Evolutionary conservation across 148 eudicot species (phyloP).

Genomic region (Rhododendron vialii): DNA sequence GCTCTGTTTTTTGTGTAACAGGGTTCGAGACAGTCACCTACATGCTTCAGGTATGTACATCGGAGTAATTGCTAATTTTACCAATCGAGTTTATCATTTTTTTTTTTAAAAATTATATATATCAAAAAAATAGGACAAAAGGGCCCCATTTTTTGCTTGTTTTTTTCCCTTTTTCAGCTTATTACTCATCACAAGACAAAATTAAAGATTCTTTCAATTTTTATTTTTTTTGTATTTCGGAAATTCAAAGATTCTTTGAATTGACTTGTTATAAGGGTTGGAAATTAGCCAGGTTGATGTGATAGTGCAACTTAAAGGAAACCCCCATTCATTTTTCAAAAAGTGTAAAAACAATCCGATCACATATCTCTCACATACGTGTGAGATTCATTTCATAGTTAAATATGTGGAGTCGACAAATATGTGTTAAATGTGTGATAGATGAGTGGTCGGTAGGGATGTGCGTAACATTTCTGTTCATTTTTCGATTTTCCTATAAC

Average conservation of each 20-base stretch:
- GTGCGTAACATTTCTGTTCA: too few species aligned
- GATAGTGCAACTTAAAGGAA: background rate
- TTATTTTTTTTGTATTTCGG: too few species aligned
- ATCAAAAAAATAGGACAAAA: background rate
- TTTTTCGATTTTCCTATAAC: background rate
- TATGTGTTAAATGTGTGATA: too few species aligned
- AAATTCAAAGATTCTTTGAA: background rate
- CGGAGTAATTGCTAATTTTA: background rate
- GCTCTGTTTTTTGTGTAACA: constrained; percentile 22
- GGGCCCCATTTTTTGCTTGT: background rate
- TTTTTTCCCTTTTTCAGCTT: background rate
- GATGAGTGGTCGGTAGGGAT: too few species aligned
- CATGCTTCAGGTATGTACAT: constrained; percentile 65
- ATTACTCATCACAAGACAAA: background rate
- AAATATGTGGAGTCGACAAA: too few species aligned
- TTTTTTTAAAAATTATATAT: background rate
- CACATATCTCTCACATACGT: too few species aligned
- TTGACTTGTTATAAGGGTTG: background rate
- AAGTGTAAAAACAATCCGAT: too few species aligned
- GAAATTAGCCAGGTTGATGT: background rate
- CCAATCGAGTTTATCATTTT: background rate
- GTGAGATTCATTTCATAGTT: too few species aligned
- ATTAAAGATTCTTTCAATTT: background rate
- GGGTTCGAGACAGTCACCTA: constrained; percentile 95
- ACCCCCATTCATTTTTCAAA: background rate